phyloP scores from a whole-genome alignment of 2,329 filamentous ascomycete species.

The Paracoccidioides brasiliensis region DNA sequence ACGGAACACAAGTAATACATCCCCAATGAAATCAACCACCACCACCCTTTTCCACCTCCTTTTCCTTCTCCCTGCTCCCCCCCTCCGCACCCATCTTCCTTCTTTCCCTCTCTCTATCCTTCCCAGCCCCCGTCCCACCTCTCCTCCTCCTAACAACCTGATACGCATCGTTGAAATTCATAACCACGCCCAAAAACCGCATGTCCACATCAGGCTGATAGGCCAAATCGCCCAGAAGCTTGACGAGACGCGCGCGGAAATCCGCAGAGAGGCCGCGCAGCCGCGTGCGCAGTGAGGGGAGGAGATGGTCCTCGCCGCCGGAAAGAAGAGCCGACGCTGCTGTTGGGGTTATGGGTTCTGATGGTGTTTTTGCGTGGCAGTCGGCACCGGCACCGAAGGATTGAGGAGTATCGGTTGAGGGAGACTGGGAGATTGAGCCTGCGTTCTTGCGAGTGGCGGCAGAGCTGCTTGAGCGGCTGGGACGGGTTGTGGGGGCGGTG shows the following conservation, averaged over 20 bases:
- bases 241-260: slow-evolving; percentile 64
- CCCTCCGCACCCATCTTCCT: slow-evolving; percentile 14
- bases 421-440: slow-evolving; percentile 9
- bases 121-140: slow-evolving; percentile 22
- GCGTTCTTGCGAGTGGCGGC: background rate
- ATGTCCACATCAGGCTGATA: slow-evolving; percentile 93
- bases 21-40: background rate
- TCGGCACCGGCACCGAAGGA: background rate
- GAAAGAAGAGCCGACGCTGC: background rate
- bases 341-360: background rate
- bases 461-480: slow-evolving; percentile 14
- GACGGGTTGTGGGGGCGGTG: slow-evolving; percentile 14
- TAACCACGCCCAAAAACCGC: slow-evolving; percentile 86
- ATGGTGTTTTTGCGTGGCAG: background rate
- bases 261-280: slow-evolving; percentile 59
- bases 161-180: slow-evolving; percentile 99
- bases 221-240: slow-evolving; percentile 76
- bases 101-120: slow-evolving; percentile 22
- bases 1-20: background rate
- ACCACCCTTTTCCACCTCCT: slow-evolving; percentile 15
- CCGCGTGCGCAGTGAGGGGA: slow-evolving; percentile 62
- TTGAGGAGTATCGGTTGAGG: slow-evolving; percentile 12
- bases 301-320: slow-evolving; percentile 45
- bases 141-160: slow-evolving; percentile 55
- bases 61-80: slow-evolving; percentile 13